Evolutionary conservation across 148 eudicot species (phyloP), one percentile per base, ranked within the genome.

Genomic region (Amaranthus cruentus): DNA sequence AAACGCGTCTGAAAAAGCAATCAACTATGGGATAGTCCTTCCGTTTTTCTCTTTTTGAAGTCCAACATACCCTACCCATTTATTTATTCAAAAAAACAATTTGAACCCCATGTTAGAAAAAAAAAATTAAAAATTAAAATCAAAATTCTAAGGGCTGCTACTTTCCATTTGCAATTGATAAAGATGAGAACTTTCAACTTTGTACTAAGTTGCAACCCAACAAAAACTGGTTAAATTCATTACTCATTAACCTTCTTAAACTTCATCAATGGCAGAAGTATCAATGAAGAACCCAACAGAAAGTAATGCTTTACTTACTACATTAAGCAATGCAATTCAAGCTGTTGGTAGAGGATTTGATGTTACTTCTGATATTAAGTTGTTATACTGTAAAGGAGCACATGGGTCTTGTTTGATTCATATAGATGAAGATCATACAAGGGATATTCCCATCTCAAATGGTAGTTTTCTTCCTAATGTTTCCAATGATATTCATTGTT

Each of bases 291-390:
- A 21, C 47, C 50, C 73, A 28, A 59, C 77, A 58, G 64, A 51
- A 10, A 77, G 81, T 6, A 87, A 83, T 76, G 97, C 97, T 55
- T 73, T 95, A 28, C 15, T 75, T 47, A 81, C 96, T 6, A 91
- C 98, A 43, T 72, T 95, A 43, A 57, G 77, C 53, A 95, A 91
- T 83, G 87, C 97, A 68, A 87, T 91, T 62, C 90, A 90, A 81
- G 97, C 93, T 2, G 76, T 95, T 64, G 98, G 98, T n/a, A 82
- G 97, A 77, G 98, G 98, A 0, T 95, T 95, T 84, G 98, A 95
- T 83, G 96, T 95, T 13, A 95, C 97, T 0, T 95, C 97, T 62
- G 98, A 95, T 88, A 87, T 95, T 68, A 80, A 97, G 79, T 84
- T 95, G 72, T 70, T 95, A n/a, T 95, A 95, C 76, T 95, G 98